Percentiles rank a stretch among this genome's conserved stretches.
phyloP scores from a whole-genome alignment of 495 filamentous ascomycete genomes.

The Immersiella caudata region DNA sequence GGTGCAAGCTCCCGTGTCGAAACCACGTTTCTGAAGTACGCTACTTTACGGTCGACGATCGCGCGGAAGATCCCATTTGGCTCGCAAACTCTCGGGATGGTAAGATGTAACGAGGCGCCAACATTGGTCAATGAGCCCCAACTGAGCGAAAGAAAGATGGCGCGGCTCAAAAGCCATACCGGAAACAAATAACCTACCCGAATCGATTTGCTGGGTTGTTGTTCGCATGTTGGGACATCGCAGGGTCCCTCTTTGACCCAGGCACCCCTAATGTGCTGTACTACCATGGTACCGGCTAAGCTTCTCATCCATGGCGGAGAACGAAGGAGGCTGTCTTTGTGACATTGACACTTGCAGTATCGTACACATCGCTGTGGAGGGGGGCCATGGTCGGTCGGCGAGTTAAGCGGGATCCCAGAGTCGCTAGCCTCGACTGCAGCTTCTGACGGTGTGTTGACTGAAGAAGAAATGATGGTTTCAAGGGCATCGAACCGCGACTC shows the following conservation, averaged over 20 bases:
- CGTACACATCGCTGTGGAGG: no score
- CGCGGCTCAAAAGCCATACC: constrained; percentile 6
- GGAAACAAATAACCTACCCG: background rate
- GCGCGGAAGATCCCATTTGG: background rate
- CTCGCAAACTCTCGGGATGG: constrained; percentile 7
- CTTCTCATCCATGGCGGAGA: background rate
- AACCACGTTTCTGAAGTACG: background rate
- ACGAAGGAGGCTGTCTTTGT: background rate
- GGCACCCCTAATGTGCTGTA: constrained; percentile 1
- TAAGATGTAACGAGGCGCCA: constrained; percentile 15
- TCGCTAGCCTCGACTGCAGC: no score
- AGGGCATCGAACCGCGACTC: no score
- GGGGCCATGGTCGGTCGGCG: no score
- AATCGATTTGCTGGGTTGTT: background rate
- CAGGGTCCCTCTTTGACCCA: background rate
- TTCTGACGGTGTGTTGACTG: no score
- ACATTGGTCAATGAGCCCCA: constrained; percentile 12
- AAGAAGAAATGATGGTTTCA: no score
- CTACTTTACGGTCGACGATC: background rate
- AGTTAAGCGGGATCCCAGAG: no score
- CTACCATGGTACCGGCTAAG: background rate
- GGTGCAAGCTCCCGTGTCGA: background rate
- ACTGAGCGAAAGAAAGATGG: background rate
- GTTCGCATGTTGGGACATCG: background rate
- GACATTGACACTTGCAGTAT: constrained; percentile 11